phyloP scores from a whole-genome alignment of 768 basidiomycete genomes.

The Saitozyma sp. region DNA sequence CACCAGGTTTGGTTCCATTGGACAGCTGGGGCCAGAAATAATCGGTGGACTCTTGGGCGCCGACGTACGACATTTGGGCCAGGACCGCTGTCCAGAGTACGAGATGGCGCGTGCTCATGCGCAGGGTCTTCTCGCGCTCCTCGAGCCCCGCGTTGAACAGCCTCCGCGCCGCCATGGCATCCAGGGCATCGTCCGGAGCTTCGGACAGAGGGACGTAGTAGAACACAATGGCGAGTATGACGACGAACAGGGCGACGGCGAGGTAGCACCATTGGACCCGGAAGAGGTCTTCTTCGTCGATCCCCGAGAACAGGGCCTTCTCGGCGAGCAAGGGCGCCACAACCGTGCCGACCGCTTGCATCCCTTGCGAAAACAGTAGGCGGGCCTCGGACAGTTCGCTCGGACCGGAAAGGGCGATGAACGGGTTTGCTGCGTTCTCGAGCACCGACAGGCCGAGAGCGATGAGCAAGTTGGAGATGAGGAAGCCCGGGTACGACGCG shows the following conservation, averaged over 20 bases:
- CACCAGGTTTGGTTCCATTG: conserved; percentile 17
- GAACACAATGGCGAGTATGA: conserved; percentile 43
- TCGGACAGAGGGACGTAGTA: conserved; percentile 47
- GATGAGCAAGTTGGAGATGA: conserved; percentile 48
- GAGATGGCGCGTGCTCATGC: conserved; percentile 17
- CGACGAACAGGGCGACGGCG: conserved; percentile 44
- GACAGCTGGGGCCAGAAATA: conserved; percentile 32
- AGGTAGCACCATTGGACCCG: conserved; percentile 50
- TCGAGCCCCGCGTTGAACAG: conserved; percentile 26
- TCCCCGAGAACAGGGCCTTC: conserved; percentile 30
- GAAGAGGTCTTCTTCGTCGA: conserved; percentile 29
- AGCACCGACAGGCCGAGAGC: conserved; percentile 40
- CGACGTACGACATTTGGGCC: conserved; percentile 39
- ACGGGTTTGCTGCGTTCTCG: conserved; percentile 49
- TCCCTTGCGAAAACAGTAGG: conserved; percentile 47
- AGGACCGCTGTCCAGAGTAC: conserved; percentile 26
- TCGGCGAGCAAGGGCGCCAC: conserved; percentile 37
- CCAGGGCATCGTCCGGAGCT: conserved; percentile 41
- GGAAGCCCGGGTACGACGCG: conserved; percentile 39
- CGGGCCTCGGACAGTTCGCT: conserved; percentile 40
- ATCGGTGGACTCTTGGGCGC: conserved; percentile 38
- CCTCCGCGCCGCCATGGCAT: conserved; percentile 23
- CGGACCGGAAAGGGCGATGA: conserved; percentile 49
- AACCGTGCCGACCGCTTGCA: conserved; percentile 43
- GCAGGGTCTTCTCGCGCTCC: conserved; percentile 12